Percentiles rank a stretch among this genome's conserved stretches.
These are phyloP conservation scores for Chlamydomonas applanata DNA, from an alignment of 139 green algal genomes.

Conservation along the genomic window DNA sequence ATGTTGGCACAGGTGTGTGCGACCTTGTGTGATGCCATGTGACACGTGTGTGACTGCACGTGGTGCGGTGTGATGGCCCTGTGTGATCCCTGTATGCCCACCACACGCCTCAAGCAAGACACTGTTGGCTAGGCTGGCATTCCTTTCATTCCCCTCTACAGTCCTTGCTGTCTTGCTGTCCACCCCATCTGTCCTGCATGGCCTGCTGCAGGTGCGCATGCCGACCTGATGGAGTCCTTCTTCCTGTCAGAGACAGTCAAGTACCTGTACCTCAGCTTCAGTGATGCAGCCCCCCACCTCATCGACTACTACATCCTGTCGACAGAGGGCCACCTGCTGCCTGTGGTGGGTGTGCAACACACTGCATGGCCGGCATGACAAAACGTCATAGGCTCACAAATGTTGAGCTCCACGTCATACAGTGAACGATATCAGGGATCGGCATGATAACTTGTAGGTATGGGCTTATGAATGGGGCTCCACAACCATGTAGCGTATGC, in stretches of 20 bases:
- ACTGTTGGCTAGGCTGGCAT: neutral
- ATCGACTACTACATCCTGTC: conserved; percentile 58
- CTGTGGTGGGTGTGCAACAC: conserved; percentile 17
- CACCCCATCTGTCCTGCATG: neutral
- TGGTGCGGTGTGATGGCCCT: no score
- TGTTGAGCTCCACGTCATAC: no score
- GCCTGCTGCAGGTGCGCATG: conserved; percentile 44
- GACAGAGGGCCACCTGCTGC: conserved; percentile 70
- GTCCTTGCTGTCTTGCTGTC: neutral
- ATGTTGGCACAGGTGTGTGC: conserved; percentile 61
- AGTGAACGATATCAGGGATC: no score
- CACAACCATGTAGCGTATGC: no score
- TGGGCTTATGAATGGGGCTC: no score
- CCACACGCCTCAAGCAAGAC: no score
- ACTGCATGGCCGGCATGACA: no score
- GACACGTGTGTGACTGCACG: no score
- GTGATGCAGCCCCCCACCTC: conserved; percentile 27
- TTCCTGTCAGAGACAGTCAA: conserved; percentile 90
- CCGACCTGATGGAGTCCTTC: conserved; percentile 89
- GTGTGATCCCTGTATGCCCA: no score
- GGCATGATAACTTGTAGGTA: no score
- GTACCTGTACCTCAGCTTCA: conserved; percentile 84
- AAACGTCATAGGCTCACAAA: no score
- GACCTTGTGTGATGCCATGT: no score
- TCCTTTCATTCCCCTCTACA: neutral